Base-by-base conservation (phyloP, 352 stramenopile genomes). In the Globisporangium heterothallicum region DNA sequence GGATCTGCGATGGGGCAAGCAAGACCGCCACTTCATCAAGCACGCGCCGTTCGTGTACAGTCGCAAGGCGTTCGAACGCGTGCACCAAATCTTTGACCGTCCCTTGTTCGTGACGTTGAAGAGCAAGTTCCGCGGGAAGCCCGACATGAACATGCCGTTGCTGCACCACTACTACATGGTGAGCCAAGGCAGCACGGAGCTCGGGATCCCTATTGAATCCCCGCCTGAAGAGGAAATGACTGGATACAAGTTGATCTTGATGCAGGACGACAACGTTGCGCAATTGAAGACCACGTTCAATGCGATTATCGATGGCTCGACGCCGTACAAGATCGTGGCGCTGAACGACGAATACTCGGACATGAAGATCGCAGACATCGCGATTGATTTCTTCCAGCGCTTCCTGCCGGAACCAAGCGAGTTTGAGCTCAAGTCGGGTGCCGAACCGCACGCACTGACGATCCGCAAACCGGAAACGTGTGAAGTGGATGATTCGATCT, bases 81-180 rank as follows among this genome's bases (percentile, higher is more conserved):
- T 95, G 42, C 84, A 95, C 66, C 78, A 92, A 58, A 92, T 92
- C 56, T 95, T 92, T 55, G 76, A 90, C 55, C 78, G 81, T 0
- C 77, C 78, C 35, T 58, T 94, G 22, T 89, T 86, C 64, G 78
- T 78, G 62, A 93, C 82, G 32, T 78, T 92, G 41, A 90, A 88
- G 59, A 86, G 67, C 64, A 90, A 90, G 61, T 92, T 94, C 58
- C 84, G 84, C 35, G 72, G 69, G 50, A 88, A 87, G 53, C 78
- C 76, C 0, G 84, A 94, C 53, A 91, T 94, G 82, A 95, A 95
- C 69, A 88, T 93, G 69, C 82, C 82, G 38, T 61, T 93, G 42
- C 52, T 93, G 58, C 84, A 95, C 50, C 80, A 93, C 57, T 92
- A 90, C 59, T 95, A 93, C 58, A 93, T 95, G 84, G 63, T 90